Conservation (phyloP, 2,329 filamentous ascomycete species). For the Fusarium liriodendri region DNA sequence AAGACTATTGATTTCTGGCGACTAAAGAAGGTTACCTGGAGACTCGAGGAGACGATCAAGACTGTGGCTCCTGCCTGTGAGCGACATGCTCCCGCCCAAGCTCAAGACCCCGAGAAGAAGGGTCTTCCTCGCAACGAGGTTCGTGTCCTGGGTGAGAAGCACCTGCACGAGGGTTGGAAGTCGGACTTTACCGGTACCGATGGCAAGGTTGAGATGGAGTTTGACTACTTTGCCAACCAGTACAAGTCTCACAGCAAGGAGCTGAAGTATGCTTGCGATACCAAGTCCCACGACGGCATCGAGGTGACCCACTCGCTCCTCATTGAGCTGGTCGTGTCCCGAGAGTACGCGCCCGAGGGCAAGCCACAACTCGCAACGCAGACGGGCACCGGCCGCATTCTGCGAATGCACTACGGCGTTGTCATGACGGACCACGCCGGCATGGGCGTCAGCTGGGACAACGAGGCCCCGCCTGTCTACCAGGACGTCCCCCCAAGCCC, state of each 20-base stretch:
- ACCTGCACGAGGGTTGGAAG: conserved; percentile 92
- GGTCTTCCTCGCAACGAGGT: conserved; percentile 79
- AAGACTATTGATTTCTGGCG: conserved; percentile 86
- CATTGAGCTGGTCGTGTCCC: conserved; percentile 92
- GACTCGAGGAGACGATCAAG: conserved; percentile 88
- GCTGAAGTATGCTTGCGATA: conserved; percentile 78
- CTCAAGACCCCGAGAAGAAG: conserved; percentile 59
- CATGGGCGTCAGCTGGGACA: conserved; percentile 95
- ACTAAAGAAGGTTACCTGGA: conserved; percentile 91
- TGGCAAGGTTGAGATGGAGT: conserved; percentile 79
- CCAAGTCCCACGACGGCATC: conserved; percentile 78
- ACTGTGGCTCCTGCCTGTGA: conserved; percentile 82
- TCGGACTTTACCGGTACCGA: conserved; percentile 66
- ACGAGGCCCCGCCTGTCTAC: conserved; percentile 94
- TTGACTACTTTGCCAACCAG: conserved; percentile 68
- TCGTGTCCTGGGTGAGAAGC: conserved; percentile 82
- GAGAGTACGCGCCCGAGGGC: conserved; percentile 84
- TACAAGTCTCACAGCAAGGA: conserved; percentile 60
- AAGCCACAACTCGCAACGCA: conserved; percentile 78
- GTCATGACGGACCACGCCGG: conserved; percentile 85
- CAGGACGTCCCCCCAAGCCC: conserved; percentile 91
- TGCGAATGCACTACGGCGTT: conserved; percentile 91
- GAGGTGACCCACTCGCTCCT: conserved; percentile 87
- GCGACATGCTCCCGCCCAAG: conserved; percentile 71
- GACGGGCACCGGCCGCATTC: conserved; percentile 88